Evolutionary conservation across 176 grass and related monocot species (phyloP), one percentile per base, ranked within the genome.

Genomic region (Alopecurus myosuroides): DNA sequence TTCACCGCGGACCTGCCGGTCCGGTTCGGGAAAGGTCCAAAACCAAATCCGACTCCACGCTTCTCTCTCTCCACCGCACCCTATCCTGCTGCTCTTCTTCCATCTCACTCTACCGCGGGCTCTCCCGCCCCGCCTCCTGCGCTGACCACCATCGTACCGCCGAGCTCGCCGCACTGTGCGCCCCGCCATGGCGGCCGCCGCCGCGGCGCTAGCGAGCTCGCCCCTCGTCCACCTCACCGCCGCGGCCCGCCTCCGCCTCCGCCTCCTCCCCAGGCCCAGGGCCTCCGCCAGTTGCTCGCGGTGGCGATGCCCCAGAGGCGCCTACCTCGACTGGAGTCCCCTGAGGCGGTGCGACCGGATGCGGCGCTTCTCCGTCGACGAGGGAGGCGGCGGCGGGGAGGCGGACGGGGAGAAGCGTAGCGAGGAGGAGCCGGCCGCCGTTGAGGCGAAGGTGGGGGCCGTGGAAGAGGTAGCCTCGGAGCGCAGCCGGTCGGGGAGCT

Each of bases 361-460:
- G 39, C 79, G 85, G 28, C 86, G 90, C 88, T 95, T 90, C 77
- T 92, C 93, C 26, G 69, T 62, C n/a, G 86, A 88, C 28, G 88
- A 86, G 28, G 84, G 77, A 4, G 87, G 65, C 3, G 84, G 82
- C 22, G 69, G 74, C 26, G 89, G 65, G 15, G 86, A 88, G 10
- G 60, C 12, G 60, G 90, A 95, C 3, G 79, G 44, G 56, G 88
- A 88, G 57, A 92, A 90, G 71, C 61, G 65, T 64, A 11, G 70
- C 37, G 90, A 85, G 25, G 88, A 86, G 78, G 85, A 85, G 58
- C 36, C 88, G 7, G 63, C 78, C 3, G 52, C 86, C 3, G 82
- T 78, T 9, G 89, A 91, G 52, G 8, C 87, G 0, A 79, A 86
- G 61, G 85, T 79, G 50, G 89, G 71, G 37, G 65, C 63, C 12